These are phyloP conservation scores for Candida xyloterini DNA, from an alignment of 805 yeast species.

Conservation along the genomic window DNA sequence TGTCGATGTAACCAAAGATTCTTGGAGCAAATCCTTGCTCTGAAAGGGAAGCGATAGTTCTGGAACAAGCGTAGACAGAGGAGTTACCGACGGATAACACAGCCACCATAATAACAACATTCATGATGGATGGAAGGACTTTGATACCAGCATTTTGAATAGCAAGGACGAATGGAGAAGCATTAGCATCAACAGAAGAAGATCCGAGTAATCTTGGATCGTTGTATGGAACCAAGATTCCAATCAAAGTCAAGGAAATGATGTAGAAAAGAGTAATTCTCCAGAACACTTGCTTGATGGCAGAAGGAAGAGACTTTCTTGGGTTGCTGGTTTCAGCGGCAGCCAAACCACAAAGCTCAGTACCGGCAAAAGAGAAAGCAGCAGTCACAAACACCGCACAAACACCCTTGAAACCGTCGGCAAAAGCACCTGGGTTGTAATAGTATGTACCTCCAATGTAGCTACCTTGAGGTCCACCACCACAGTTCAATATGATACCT, in stretches of 20 bases:
- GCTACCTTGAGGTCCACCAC: constrained; percentile 60
- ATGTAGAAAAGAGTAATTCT: constrained; percentile 60
- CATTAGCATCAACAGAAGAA: constrained; percentile 48
- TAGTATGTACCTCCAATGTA: constrained; percentile 60
- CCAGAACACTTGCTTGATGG: constrained; percentile 65
- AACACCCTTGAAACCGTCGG: constrained; percentile 57
- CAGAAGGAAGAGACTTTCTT: constrained; percentile 58
- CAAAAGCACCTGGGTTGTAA: constrained; percentile 57
- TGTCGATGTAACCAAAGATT: constrained; percentile 64
- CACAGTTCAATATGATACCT: constrained; percentile 52
- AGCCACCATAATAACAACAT: constrained; percentile 69
- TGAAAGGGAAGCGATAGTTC: constrained; percentile 66
- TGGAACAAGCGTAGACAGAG: constrained; percentile 68
- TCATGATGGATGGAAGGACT: constrained; percentile 69
- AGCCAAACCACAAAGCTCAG: constrained; percentile 62
- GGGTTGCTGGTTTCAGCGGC: constrained; percentile 66
- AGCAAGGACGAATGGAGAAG: constrained; percentile 78
- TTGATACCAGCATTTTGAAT: constrained; percentile 57
- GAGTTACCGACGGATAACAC: constrained; percentile 77
- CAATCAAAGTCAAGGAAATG: constrained; percentile 50
- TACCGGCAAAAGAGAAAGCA: constrained; percentile 63
- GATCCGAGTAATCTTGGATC: constrained; percentile 45
- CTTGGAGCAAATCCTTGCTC: constrained; percentile 69
- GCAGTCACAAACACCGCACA: constrained; percentile 63
- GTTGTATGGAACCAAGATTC: constrained; percentile 59